Percentiles rank a stretch among this genome's conserved stretches.
These are phyloP conservation scores for Cladosporium sp. DNA, from an alignment of 2,329 filamentous ascomycete genomes.

Conservation along the genomic window DNA sequence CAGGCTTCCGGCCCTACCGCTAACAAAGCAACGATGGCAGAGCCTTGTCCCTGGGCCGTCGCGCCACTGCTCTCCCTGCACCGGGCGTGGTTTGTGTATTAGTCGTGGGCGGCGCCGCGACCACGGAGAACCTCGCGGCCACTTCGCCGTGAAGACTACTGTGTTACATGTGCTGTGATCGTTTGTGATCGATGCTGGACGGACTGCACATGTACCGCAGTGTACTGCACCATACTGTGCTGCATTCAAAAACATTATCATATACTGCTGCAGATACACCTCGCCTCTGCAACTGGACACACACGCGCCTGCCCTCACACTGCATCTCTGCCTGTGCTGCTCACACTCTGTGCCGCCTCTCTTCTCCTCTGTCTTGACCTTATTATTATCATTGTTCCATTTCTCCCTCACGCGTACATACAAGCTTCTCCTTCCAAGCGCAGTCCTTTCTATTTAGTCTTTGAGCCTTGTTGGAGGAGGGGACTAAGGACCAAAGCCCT, in stretches of 20 bases:
- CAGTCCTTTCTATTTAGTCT: neutral
- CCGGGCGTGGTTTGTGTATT: neutral
- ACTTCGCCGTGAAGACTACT: constrained; percentile 5
- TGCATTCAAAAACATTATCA: neutral
- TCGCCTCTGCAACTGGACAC: neutral
- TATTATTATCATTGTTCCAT: neutral
- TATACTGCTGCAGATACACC: neutral
- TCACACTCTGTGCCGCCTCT: too few relatives aligned
- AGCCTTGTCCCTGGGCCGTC: neutral
- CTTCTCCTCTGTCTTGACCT: too few relatives aligned
- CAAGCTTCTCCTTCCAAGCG: neutral
- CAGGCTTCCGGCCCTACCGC: neutral
- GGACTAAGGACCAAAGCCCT: neutral
- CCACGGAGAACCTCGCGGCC: neutral
- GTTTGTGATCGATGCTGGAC: neutral
- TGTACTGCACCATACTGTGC: too few relatives aligned
- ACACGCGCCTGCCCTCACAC: neutral
- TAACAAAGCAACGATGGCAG: constrained; percentile 1
- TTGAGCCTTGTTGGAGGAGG: too few relatives aligned
- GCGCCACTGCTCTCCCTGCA: neutral
- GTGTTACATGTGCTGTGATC: neutral
- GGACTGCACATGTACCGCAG: neutral
- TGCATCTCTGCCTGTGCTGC: neutral
- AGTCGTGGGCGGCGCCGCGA: neutral
- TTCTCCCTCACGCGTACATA: neutral